Percentiles rank a stretch among this genome's conserved stretches.
phyloP scores from a whole-genome alignment of 148 eudicot species.

The Nepenthes mirabilis region DNA sequence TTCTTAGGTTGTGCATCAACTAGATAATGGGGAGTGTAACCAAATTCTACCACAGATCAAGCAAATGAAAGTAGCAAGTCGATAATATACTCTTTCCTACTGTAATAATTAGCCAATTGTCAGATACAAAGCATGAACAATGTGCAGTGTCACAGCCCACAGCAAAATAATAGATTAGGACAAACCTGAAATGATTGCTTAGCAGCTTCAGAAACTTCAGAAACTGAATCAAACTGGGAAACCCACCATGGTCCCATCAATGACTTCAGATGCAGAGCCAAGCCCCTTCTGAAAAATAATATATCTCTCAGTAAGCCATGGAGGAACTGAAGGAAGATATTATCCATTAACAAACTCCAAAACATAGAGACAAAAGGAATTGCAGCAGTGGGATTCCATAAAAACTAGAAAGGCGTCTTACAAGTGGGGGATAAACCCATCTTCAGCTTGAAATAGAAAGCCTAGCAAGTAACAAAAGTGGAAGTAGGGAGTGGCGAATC shows the following conservation, averaged over 20 bases:
- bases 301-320: background rate
- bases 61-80: too few relatives aligned
- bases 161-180: background rate
- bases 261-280: conserved; percentile 82
- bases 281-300: conserved; percentile 53
- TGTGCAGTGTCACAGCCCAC: background rate
- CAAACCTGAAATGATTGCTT: conserved; percentile 71
- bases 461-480: too few relatives aligned
- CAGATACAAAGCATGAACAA: background rate
- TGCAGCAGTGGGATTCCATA: too few relatives aligned
- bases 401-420: too few relatives aligned
- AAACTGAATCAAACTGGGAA: conserved; percentile 81
- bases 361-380: background rate
- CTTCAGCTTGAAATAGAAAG: too few relatives aligned
- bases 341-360: background rate
- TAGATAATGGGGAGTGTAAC: too few relatives aligned
- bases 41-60: too few relatives aligned
- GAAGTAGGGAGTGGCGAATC: too few relatives aligned
- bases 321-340: background rate
- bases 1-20: too few relatives aligned
- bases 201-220: conserved; percentile 93
- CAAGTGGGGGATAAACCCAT: too few relatives aligned
- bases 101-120: too few relatives aligned
- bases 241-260: conserved; percentile 99
- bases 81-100: too few relatives aligned